Base-by-base conservation (phyloP, 2,329 filamentous ascomycete genomes). In the Cercospora berteroae region DNA sequence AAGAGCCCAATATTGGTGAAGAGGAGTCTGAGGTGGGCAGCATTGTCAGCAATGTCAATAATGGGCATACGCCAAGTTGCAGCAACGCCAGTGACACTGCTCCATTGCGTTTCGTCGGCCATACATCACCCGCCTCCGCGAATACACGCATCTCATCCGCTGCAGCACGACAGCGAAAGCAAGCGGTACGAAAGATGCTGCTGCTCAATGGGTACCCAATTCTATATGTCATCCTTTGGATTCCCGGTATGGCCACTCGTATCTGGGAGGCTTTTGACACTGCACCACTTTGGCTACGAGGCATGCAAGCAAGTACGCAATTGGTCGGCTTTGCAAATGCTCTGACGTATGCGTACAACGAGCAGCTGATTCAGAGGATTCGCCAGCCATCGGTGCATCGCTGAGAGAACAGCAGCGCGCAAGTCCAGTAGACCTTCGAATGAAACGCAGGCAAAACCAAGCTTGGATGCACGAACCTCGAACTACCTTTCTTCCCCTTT, bases 131-230 rank as follows among this genome's bases (percentile, higher is more conserved):
- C 0, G 50, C 12, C 4, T 6, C 27, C 20, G 61, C 50, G 5
- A 36, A 52, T 16, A 57, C 61, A 23, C 61, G 23, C 23, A 57
- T 64, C 4, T 27, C 33, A 13, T 64, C 61, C 0, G 52, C 61
- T 4, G 61, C 48, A 4, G 67, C 61, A 23, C 63, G 60, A 48
- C 60, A 64, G 59, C 57, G 68, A 7, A 71, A 69, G 58, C 65
- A 58, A 48, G 62, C 66, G 5, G 27, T 70, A 23, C 58, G 68
- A 31, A 71, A 72, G 60, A 78, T 77, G 74, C 61, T 78, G 18
- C 67, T 78, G 0, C 67, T 79, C 4, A 79, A 78, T 59, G 75
- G 76, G 7, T 79, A 79, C 50, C 77, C 77, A 0, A 69, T 77
- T 13, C 67, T 75, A 1, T 79, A 79, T 64, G 71, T 79, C 33